phyloP scores from a whole-genome alignment of 2,329 filamentous ascomycete species.

The Capronia coronata region DNA sequence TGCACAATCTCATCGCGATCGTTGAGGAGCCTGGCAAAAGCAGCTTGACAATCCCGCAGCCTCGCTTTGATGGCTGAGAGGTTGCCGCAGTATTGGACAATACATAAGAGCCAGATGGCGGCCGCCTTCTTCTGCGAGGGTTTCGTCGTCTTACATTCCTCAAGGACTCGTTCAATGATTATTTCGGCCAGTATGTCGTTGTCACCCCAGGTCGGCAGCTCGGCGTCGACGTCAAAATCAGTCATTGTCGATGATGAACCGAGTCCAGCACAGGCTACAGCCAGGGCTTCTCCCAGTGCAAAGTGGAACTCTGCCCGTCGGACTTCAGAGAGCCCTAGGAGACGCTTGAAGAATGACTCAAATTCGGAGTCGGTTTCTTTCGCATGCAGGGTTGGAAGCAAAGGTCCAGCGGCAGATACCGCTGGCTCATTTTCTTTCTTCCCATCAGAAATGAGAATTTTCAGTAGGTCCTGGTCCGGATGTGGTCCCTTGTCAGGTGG shows the following conservation, averaged over 20 bases:
- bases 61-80: slow-evolving; percentile 60
- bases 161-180: slow-evolving; percentile 65
- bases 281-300: slow-evolving; percentile 79
- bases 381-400: slow-evolving; percentile 47
- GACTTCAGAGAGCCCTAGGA: slow-evolving; percentile 75
- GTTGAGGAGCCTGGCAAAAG: slow-evolving; percentile 80
- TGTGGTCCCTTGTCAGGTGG: slow-evolving; percentile 30
- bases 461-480: slow-evolving; percentile 47
- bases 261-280: slow-evolving; percentile 73
- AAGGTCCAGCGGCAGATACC: slow-evolving; percentile 70
- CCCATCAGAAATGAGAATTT: slow-evolving; percentile 59
- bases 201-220: slow-evolving; percentile 35
- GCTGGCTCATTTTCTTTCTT: slow-evolving; percentile 77
- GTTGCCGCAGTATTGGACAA: slow-evolving; percentile 85
- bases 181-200: slow-evolving; percentile 42
- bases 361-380: slow-evolving; percentile 33
- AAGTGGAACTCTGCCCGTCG: slow-evolving; percentile 86
- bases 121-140: slow-evolving; percentile 85
- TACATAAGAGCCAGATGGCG: slow-evolving; percentile 87
- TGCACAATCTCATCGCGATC: slow-evolving; percentile 92
- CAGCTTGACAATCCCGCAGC: slow-evolving; percentile 71
- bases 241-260: slow-evolving; percentile 70
- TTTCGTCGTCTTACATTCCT: slow-evolving; percentile 75
- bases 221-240: slow-evolving; percentile 65
- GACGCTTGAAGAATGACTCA: slow-evolving; percentile 53